These are phyloP conservation scores for Coemansia sp. DNA, from an alignment of 192 early-diverging fungal genomes.

Conservation along the genomic window DNA sequence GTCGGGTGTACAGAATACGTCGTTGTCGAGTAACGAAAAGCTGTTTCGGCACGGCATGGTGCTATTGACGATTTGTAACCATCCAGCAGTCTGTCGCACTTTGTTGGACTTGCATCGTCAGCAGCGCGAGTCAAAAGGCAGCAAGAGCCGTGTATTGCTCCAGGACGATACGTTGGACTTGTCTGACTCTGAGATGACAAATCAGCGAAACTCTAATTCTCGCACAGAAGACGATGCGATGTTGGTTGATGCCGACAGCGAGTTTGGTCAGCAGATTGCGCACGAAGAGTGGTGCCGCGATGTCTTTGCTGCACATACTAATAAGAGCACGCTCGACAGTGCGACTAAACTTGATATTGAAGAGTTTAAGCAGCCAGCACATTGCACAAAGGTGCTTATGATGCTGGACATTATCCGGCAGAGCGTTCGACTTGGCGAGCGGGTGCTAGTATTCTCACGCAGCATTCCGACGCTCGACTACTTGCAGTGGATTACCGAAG, in stretches of 20 bases:
- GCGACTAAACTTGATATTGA: background rate
- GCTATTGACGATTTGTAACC: slow-evolving; percentile 61
- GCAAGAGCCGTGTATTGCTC: background rate
- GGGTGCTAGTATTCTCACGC: slow-evolving; percentile 72
- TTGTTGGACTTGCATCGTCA: background rate
- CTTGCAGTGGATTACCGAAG: slow-evolving; percentile 22
- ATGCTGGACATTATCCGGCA: slow-evolving; percentile 58
- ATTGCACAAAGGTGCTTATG: slow-evolving; percentile 59
- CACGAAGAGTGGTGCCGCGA: slow-evolving; percentile 11
- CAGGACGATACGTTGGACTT: slow-evolving; percentile 6
- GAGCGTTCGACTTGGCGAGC: slow-evolving; percentile 57
- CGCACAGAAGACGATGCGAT: background rate
- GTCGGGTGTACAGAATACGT: background rate
- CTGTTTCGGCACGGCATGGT: slow-evolving; percentile 27
- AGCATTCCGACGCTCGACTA: slow-evolving; percentile 64
- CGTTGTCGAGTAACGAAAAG: background rate
- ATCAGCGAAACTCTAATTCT: background rate
- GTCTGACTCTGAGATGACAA: background rate
- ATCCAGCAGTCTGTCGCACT: slow-evolving; percentile 58
- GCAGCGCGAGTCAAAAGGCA: background rate
- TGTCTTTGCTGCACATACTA: slow-evolving; percentile 3
- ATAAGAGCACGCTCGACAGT: background rate
- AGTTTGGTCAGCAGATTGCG: slow-evolving; percentile 6
- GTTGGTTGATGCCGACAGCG: slow-evolving; percentile 4
- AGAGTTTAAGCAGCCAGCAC: slow-evolving; percentile 14